phyloP scores from a whole-genome alignment of 2,329 filamentous ascomycete genomes.

The Didymella pomorum region DNA sequence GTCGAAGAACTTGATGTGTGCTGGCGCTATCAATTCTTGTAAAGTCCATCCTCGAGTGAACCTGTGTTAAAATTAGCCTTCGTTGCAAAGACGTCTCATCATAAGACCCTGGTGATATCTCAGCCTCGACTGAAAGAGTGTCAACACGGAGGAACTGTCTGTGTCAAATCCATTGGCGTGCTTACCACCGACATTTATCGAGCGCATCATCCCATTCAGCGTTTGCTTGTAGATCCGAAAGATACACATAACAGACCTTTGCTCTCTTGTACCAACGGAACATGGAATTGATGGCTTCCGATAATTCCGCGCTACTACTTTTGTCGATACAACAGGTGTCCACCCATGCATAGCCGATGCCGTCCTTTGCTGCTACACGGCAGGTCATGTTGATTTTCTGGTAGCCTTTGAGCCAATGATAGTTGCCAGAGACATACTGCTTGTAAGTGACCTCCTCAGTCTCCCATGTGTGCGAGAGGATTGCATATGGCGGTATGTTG shows the following conservation, averaged over 20 bases:
- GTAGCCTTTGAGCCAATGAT: background rate
- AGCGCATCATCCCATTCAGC: background rate
- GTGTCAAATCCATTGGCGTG: too few species aligned
- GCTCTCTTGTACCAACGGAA: conserved; percentile 22
- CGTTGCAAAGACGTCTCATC: too few species aligned
- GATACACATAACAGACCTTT: conserved; percentile 21
- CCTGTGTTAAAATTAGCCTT: too few species aligned
- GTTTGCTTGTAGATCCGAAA: conserved; percentile 10
- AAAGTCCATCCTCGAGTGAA: too few species aligned
- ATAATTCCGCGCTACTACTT: conserved; percentile 20
- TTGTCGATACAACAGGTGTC: conserved; percentile 22
- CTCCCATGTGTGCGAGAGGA: conserved; percentile 19
- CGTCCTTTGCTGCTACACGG: background rate
- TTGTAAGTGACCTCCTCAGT: conserved; percentile 13
- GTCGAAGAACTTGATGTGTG: too few species aligned
- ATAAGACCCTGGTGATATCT: too few species aligned
- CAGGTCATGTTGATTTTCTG: conserved; percentile 2
- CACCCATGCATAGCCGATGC: background rate
- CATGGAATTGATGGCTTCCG: too few species aligned
- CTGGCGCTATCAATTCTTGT: too few species aligned
- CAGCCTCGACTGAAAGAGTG: too few species aligned
- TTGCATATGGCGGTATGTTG: conserved; percentile 10
- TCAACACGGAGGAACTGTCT: too few species aligned
- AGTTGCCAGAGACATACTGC: background rate
- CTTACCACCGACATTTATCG: background rate